These are phyloP conservation scores for Volvox reticuliferus DNA, from an alignment of 139 green algal species.

Conservation along the genomic window DNA sequence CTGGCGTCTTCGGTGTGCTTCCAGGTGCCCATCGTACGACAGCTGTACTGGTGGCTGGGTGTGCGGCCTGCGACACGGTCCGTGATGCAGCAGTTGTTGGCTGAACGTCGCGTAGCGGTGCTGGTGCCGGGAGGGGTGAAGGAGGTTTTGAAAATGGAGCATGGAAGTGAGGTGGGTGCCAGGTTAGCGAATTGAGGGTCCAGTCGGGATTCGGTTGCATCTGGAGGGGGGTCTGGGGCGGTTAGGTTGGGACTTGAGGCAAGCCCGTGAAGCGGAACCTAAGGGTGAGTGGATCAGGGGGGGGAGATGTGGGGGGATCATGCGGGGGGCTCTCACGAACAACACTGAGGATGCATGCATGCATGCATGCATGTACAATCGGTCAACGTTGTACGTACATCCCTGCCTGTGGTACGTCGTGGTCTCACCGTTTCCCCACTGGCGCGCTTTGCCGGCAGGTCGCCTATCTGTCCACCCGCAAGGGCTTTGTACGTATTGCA, in stretches of 20 bases:
- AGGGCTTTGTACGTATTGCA: conserved; percentile 29
- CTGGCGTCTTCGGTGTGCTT: conserved; percentile 58
- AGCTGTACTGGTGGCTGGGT: conserved; percentile 84
- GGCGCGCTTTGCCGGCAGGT: neutral
- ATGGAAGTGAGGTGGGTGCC: conserved; percentile 69
- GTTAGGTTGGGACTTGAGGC: no score
- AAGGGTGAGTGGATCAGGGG: no score
- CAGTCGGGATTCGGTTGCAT: neutral
- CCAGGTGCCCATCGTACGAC: conserved; percentile 72
- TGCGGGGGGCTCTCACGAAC: no score
- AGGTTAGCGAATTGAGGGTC: no score
- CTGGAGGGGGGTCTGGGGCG: neutral
- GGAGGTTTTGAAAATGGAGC: conserved; percentile 85
- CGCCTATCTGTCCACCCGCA: conserved; percentile 12
- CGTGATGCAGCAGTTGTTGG: conserved; percentile 61
- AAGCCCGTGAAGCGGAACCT: no score
- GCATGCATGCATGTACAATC: no score
- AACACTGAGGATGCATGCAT: no score
- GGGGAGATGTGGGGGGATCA: no score
- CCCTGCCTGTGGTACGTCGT: neutral
- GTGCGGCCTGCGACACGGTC: conserved; percentile 60
- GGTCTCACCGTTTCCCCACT: neutral
- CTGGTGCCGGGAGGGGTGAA: conserved; percentile 79
- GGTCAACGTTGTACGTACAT: neutral
- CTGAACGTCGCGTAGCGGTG: conserved; percentile 53